Base-by-base conservation (phyloP, 2,329 filamentous ascomycete species). In the Trichoderma sp. region DNA sequence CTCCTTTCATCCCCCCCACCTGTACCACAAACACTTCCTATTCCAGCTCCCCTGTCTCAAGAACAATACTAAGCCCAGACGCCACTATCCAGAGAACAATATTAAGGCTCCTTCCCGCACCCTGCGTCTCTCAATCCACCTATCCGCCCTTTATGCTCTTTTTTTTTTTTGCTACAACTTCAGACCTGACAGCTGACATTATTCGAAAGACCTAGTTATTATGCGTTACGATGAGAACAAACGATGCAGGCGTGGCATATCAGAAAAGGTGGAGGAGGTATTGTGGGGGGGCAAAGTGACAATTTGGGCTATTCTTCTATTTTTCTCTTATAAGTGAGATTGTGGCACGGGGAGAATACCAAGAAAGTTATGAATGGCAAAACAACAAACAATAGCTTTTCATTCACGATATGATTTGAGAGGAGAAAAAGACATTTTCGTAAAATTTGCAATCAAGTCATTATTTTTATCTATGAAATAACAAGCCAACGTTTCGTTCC, bases 61-160 rank as follows among this genome's bases (percentile, higher is more conserved):
- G 72, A 78, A 79, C 78, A 79, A 79, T 79, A 77, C 73, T 73
- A 78, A 78, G 73, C 69, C 58, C 68, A 57, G 70, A 72, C 76
- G 75, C 77, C 76, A 75, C 71, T 72, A 74, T 72, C 69, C 70
- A 65, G 62, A 72, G 72, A 79, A 79, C 77, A 79, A 79, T 79
- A 75, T 72, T 72, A 79, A 74, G 60, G 60, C 53, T n/a, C 58
- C 63, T 74, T 65, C 65, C 69, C 73, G 74, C 68, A 19, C 16
- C 29, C 33, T 55, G 27, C 35, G 31, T 64, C 35, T 33, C 16
- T 8, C 24, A 16, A 59, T 13, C 33, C 4, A 35, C 14, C 33
- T 35, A 64, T 37, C 60, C 11, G 8, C 40, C 5, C 16, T 14
- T 31, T 61, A 10, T 53, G 27, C 19, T 31, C 56, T 27, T 31